Evolutionary conservation across 2,329 filamentous ascomycete genomes (phyloP).

Genomic region (Xylaria sp.): DNA sequence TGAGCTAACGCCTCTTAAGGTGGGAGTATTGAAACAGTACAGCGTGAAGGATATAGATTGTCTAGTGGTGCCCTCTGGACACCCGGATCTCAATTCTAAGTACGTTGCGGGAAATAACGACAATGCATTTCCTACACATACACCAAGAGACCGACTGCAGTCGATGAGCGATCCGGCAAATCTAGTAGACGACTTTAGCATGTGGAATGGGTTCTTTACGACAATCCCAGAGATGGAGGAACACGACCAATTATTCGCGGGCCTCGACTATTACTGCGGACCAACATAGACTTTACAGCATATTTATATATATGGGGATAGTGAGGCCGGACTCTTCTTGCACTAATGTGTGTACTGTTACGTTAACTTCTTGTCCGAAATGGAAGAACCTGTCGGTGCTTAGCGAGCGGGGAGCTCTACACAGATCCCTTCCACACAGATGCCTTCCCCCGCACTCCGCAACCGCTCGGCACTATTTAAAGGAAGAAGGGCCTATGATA

Average conservation of each 20-base stretch:
- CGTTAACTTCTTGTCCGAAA: neutral
- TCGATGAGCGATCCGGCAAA: constrained; percentile 22
- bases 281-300: constrained; percentile 19
- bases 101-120: neutral
- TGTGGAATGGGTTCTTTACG: constrained; percentile 41
- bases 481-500: too few species aligned
- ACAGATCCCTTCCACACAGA: too few species aligned
- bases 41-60: constrained; percentile 36
- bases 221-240: constrained; percentile 35
- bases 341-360: neutral
- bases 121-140: neutral
- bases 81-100: neutral
- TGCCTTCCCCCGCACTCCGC: too few species aligned
- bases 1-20: constrained; percentile 22
- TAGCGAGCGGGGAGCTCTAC: too few species aligned
- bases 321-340: neutral
- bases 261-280: constrained; percentile 42
- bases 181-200: constrained; percentile 23
- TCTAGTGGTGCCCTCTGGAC: constrained; percentile 1
- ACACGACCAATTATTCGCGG: constrained; percentile 44
- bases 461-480: too few species aligned
- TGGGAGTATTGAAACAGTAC: constrained; percentile 38
- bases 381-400: too few species aligned
- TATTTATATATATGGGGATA: neutral
- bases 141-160: neutral